Percentiles rank a stretch among this genome's conserved stretches.
Evolutionary conservation across 2,329 filamentous ascomycete species (phyloP).

Genomic region (Aphanocladium album): DNA sequence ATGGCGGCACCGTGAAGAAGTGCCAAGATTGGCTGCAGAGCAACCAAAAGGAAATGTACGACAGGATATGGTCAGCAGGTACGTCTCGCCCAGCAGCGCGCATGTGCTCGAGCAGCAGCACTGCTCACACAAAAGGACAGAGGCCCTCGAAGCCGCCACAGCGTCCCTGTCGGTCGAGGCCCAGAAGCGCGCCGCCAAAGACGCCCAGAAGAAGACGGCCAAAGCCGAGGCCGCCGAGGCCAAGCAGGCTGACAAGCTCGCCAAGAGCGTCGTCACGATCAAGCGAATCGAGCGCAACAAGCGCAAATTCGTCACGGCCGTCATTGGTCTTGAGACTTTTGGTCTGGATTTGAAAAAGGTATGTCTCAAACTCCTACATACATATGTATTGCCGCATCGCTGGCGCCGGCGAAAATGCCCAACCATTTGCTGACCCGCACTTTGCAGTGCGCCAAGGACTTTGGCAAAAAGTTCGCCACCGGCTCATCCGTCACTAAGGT

Average conservation of each 20-base stretch:
- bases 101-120: not conserved
- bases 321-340: slow-evolving; percentile 86
- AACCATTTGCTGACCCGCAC: not conserved
- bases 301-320: slow-evolving; percentile 90
- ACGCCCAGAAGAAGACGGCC: slow-evolving; percentile 92
- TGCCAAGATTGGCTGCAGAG: slow-evolving; percentile 93
- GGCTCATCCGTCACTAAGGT: slow-evolving; percentile 89
- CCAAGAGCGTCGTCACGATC: slow-evolving; percentile 77
- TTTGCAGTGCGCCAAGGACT: slow-evolving; percentile 74
- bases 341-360: slow-evolving; percentile 89
- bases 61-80: slow-evolving; percentile 82
- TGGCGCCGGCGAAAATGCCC: too few relatives aligned
- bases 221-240: slow-evolving; percentile 86
- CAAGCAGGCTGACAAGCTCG: slow-evolving; percentile 76
- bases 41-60: slow-evolving; percentile 68
- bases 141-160: slow-evolving; percentile 78
- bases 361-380: not conserved
- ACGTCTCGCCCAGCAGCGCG: slow-evolving; percentile 21
- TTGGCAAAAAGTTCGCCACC: slow-evolving; percentile 98
- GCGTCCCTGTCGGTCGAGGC: slow-evolving; percentile 83
- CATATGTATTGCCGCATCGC: too few relatives aligned
- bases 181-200: slow-evolving; percentile 91
- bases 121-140: slow-evolving; percentile 35
- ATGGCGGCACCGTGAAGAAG: slow-evolving; percentile 92
- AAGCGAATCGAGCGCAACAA: slow-evolving; percentile 98